Conservation (phyloP, 2,329 filamentous ascomycete genomes). For the Tolypocladium endophyticum region DNA sequence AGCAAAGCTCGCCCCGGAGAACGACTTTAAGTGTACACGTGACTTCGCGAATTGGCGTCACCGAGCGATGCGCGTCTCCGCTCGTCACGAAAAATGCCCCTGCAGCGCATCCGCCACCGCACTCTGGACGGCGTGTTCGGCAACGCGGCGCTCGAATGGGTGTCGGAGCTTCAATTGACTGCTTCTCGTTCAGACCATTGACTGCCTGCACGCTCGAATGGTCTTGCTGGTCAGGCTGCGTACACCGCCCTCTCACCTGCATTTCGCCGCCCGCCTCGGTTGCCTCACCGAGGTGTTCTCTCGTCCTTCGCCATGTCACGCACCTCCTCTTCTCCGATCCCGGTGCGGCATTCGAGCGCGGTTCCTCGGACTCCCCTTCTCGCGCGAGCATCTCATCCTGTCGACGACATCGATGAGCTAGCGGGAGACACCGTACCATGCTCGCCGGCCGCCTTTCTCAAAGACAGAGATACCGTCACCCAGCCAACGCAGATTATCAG, state of each 20-base stretch:
- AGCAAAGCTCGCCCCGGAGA: neutral
- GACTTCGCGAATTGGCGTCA: conserved; percentile 10
- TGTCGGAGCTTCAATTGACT: neutral
- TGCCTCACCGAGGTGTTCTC: neutral
- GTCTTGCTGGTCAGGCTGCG: neutral
- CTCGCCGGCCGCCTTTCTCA: conserved; percentile 26
- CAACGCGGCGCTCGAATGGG: neutral
- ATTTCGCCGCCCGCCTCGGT: conserved; percentile 4
- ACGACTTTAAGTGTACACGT: conserved; percentile 9
- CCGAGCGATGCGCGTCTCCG: conserved; percentile 5
- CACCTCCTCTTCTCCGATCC: conserved; percentile 21
- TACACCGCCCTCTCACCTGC: conserved; percentile 4
- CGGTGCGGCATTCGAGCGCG: conserved; percentile 17
- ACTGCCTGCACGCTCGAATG: neutral
- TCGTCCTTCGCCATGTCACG: conserved; percentile 14
- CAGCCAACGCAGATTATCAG: conserved; percentile 38
- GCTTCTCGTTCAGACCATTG: neutral
- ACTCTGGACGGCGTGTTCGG: neutral
- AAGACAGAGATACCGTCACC: conserved; percentile 20
- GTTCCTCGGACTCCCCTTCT: conserved; percentile 16
- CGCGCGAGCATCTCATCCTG: conserved; percentile 10
- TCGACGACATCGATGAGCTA: conserved; percentile 33
- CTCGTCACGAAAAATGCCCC: conserved; percentile 5
- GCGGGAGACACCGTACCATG: conserved; percentile 34
- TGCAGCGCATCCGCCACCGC: neutral